These are phyloP conservation scores for Pharnaceum exiguum DNA, from an alignment of 148 eudicot species.

Conservation along the genomic window DNA sequence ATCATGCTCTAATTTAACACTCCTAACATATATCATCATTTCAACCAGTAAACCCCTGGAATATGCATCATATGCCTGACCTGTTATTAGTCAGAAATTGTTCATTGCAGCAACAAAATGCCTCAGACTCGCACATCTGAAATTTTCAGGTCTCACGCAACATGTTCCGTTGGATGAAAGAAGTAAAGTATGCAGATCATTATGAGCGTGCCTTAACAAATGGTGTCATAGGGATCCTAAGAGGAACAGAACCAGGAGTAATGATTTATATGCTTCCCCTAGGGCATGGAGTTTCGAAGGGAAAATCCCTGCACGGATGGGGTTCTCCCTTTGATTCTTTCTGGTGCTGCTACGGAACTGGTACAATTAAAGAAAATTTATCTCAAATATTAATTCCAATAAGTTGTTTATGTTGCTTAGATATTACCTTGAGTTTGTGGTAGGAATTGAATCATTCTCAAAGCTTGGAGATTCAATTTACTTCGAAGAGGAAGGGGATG, in stretches of 20 bases:
- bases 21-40: too few relatives aligned
- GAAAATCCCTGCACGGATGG: constrained; percentile 46
- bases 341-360: constrained; percentile 85
- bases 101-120: too few relatives aligned
- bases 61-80: too few relatives aligned
- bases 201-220: constrained; percentile 69
- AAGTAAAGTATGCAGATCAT: constrained; percentile 61
- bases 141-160: constrained; percentile 51
- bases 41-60: too few relatives aligned
- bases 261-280: constrained; percentile 79
- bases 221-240: constrained; percentile 64
- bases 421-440: too few relatives aligned
- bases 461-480: constrained; percentile 81
- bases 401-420: neutral
- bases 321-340: constrained; percentile 49
- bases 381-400: too few relatives aligned
- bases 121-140: too few relatives aligned
- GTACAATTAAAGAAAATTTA: constrained; percentile 16
- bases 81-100: too few relatives aligned
- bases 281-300: constrained; percentile 57
- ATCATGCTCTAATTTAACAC: neutral
- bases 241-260: constrained; percentile 60
- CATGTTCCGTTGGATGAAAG: constrained; percentile 75
- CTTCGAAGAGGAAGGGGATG: constrained; percentile 56
- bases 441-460: constrained; percentile 74